Base-by-base conservation (phyloP, 768 basidiomycete genomes). In the Dentipellis sp. region DNA sequence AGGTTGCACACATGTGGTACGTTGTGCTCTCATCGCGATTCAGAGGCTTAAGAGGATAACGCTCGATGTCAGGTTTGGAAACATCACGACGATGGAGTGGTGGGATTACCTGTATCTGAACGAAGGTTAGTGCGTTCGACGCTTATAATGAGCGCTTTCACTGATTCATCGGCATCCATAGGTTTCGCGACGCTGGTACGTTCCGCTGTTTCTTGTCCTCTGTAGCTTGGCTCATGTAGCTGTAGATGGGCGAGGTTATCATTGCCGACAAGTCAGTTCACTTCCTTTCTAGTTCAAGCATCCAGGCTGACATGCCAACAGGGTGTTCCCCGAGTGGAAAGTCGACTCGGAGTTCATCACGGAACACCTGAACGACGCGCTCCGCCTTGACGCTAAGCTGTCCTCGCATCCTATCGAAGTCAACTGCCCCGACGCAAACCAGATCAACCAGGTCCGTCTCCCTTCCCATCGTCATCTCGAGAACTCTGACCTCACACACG, bases 391-490 rank as follows among this genome's bases (percentile, higher is more conserved):
- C 65, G 79, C 91, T 2, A 90, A 91, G 65, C 71, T 83, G 9
- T 91, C 91, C 19, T 92, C 90, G 10, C 94, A 98, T 68, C 89
- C 95, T 1, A 88, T 98, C 63, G 91, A 97, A 68, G 91, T 95
- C 23, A 84, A 87, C 12, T 91, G 88, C 66, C 88, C 86, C 0
- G 91, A 94, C 66, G 87, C 90, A 8, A 86, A 88, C 64, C 79
- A 86, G 62, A 90, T 93, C 65, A 87, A 86, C 63, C 86, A 87
- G 74, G 83, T 83, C 48, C 49, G 62, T 56, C n/a, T n/a, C n/a
- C 19, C 12, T 14, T 39, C 19, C 6, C 12, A 29, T 34, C n/a
- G n/a, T n/a, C n/a, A n/a, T n/a, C n/a, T n/a, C n/a, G n/a, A n/a
- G n/a, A n/a, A n/a, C n/a, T n/a, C n/a, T n/a, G n/a, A 21, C 53